phyloP scores from a whole-genome alignment of 106 monocot species.

The Dendrobium catenatum region DNA sequence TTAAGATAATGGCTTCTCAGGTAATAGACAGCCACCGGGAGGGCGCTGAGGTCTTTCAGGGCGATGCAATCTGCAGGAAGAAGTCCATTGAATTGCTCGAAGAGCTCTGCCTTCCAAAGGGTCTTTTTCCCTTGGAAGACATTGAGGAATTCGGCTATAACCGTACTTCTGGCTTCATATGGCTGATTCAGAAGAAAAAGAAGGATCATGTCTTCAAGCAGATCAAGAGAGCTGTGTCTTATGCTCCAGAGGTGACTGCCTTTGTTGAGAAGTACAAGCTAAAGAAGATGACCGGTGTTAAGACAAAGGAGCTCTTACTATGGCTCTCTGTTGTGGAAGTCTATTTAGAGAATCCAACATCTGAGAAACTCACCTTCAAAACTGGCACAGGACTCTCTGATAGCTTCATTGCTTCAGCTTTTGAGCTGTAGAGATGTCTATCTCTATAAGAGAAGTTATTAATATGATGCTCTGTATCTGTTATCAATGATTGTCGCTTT shows the following conservation, averaged over 20 bases:
- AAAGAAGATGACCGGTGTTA: slow-evolving; percentile 19
- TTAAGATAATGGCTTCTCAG: slow-evolving; percentile 6
- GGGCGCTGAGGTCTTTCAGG: slow-evolving; percentile 10
- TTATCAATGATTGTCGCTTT: no score
- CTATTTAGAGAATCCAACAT: slow-evolving; percentile 11
- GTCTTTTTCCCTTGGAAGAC: slow-evolving; percentile 15
- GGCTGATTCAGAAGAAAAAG: no score
- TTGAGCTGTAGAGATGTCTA: slow-evolving; percentile 1
- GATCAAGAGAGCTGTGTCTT: no score
- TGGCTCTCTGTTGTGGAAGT: slow-evolving; percentile 23
- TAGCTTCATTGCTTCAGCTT: slow-evolving; percentile 12
- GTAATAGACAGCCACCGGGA: slow-evolving; percentile 2
- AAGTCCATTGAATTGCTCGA: slow-evolving; percentile 9
- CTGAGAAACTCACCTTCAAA: slow-evolving; percentile 17
- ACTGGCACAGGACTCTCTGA: slow-evolving; percentile 17
- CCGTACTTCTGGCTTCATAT: no score
- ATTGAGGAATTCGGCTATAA: not conserved
- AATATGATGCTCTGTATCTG: no score
- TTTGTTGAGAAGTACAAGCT: not conserved
- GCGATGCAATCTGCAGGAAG: slow-evolving; percentile 6
- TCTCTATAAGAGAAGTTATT: not conserved
- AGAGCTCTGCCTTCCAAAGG: slow-evolving; percentile 13
- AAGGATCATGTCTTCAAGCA: no score
- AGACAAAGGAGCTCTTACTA: slow-evolving; percentile 18
- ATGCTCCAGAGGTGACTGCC: no score